Evolutionary conservation across 1,284 basidiomycete species (phyloP).

Genomic region (Naganishia sp.): DNA sequence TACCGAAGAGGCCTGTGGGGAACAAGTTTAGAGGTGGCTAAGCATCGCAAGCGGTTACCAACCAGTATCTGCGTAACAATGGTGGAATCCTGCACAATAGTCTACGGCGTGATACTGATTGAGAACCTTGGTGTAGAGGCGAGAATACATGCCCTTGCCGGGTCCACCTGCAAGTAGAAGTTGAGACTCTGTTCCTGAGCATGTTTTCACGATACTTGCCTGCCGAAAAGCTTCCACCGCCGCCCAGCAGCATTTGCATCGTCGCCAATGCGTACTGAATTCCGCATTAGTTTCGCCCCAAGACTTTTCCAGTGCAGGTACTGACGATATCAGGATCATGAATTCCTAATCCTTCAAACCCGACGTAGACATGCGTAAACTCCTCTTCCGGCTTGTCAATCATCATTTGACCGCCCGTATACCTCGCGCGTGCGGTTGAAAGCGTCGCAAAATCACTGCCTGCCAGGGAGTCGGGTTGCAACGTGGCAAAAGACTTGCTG

Average conservation of each 20-base stretch:
- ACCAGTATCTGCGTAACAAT: conserved; percentile 87
- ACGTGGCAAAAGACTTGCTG: conserved; percentile 56
- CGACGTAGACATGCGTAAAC: conserved; percentile 91
- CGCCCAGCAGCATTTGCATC: conserved; percentile 91
- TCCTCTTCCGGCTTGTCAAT: conserved; percentile 67
- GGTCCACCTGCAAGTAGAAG: conserved; percentile 65
- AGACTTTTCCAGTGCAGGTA: conserved; percentile 2
- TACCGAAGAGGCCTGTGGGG: conserved; percentile 75
- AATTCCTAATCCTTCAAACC: conserved; percentile 88
- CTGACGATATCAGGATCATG: conserved; percentile 81
- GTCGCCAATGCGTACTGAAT: conserved; percentile 81
- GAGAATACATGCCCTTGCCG: conserved; percentile 98
- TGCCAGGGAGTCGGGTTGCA: conserved; percentile 29
- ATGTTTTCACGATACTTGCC: conserved; percentile 57
- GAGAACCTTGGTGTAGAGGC: conserved; percentile 94
- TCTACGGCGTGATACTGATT: conserved; percentile 94
- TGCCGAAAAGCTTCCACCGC: conserved; percentile 92
- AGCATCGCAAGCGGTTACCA: conserved; percentile 14
- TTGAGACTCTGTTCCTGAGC: background rate
- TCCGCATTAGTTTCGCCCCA: background rate
- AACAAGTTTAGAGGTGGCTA: background rate
- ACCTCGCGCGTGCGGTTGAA: conserved; percentile 62
- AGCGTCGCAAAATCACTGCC: conserved; percentile 49
- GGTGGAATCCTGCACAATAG: conserved; percentile 96
- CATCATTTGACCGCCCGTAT: conserved; percentile 80